phyloP scores from a whole-genome alignment of 768 basidiomycete species.

The Heimioporus sp. region DNA sequence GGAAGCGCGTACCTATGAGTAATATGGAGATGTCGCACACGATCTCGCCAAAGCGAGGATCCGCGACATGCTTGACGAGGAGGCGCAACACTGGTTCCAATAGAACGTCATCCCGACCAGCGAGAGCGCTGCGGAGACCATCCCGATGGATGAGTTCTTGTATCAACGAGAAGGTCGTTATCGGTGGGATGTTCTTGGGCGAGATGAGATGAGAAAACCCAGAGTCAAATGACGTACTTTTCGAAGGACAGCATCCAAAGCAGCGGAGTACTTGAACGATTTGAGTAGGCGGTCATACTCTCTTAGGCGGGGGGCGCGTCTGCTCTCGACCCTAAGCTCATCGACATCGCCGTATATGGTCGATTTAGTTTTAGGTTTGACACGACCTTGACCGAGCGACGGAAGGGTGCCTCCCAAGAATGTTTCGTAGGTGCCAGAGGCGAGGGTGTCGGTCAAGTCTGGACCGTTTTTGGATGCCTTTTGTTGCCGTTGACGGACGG shows the following conservation, averaged over 20 bases:
- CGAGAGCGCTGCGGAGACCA: constrained; percentile 80
- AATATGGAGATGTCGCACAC: constrained; percentile 78
- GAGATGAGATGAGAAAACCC: neutral
- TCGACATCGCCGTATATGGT: constrained; percentile 60
- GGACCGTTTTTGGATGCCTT: constrained; percentile 59
- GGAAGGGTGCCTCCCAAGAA: constrained; percentile 58
- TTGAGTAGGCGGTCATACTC: constrained; percentile 91
- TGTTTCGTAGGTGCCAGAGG: constrained; percentile 62
- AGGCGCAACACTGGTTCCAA: constrained; percentile 89
- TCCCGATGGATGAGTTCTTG: constrained; percentile 93
- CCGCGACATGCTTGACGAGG: constrained; percentile 78
- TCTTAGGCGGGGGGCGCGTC: constrained; percentile 66
- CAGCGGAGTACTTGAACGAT: constrained; percentile 90
- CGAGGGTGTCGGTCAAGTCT: constrained; percentile 40
- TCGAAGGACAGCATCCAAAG: constrained; percentile 86
- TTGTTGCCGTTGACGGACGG: constrained; percentile 84
- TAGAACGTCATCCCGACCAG: constrained; percentile 90
- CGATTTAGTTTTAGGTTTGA: constrained; percentile 47
- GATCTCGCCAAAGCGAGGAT: constrained; percentile 91
- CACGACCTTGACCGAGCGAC: constrained; percentile 51
- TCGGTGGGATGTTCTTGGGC: constrained; percentile 75
- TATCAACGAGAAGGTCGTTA: constrained; percentile 85
- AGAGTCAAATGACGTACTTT: constrained; percentile 50
- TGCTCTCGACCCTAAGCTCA: constrained; percentile 77
- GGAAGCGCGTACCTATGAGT: constrained; percentile 72